These are phyloP conservation scores for Leccinum griseonigrum DNA, from an alignment of 1,284 basidiomycete species.

Conservation along the genomic window DNA sequence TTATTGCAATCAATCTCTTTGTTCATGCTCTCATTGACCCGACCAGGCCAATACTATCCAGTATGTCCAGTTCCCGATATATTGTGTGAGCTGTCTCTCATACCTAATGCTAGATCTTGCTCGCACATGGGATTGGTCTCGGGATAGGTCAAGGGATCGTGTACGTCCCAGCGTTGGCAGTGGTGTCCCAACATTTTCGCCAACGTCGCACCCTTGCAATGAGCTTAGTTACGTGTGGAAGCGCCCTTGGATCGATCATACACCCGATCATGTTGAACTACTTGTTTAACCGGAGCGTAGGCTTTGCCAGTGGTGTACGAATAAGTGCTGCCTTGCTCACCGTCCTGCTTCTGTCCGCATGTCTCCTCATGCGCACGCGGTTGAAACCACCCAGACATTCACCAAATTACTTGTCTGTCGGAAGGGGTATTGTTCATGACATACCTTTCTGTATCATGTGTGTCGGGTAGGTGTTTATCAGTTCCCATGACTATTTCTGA, in stretches of 20 bases:
- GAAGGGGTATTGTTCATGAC: not conserved
- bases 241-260: not conserved
- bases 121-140: not conserved
- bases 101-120: not conserved
- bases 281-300: not conserved
- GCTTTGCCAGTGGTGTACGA: not conserved
- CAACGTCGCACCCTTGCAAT: not conserved
- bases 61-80: not conserved
- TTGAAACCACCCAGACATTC: not conserved
- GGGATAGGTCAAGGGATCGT: not conserved
- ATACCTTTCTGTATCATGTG: not conserved
- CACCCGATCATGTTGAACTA: not conserved
- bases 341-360: not conserved
- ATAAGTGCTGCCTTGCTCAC: not conserved
- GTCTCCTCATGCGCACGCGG: slow-evolving; percentile 1
- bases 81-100: not conserved
- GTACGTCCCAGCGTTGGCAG: not conserved
- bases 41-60: not conserved
- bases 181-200: not conserved
- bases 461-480: not conserved
- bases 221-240: not conserved
- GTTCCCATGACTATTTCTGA: not conserved
- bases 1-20: not conserved
- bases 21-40: not conserved
- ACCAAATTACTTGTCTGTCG: not conserved